These are phyloP conservation scores for Tylopilus felleus DNA, from an alignment of 768 basidiomycete genomes.

Conservation along the genomic window DNA sequence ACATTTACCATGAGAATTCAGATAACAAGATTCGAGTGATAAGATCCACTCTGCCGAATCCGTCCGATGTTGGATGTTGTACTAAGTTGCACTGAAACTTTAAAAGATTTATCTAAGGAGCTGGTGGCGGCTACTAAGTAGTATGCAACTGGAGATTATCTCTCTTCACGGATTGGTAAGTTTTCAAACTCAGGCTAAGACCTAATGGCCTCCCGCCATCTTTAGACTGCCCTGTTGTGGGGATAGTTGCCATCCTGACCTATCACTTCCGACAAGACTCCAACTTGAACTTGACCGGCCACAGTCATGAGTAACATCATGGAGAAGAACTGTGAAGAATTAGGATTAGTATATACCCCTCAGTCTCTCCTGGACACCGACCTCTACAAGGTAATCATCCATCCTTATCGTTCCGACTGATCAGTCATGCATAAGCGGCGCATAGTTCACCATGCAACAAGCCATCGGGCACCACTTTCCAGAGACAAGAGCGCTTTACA, in stretches of 20 bases:
- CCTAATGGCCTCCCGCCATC: no score
- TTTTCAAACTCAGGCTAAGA: no score
- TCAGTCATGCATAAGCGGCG: neutral
- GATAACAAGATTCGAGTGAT: neutral
- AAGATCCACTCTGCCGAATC: neutral
- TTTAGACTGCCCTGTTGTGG: no score
- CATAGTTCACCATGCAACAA: constrained; percentile 92
- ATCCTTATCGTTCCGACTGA: neutral
- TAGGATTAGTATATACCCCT: constrained; percentile 17
- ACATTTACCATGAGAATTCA: constrained; percentile 5
- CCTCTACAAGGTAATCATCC: constrained; percentile 76
- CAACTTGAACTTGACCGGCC: neutral
- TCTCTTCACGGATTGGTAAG: no score
- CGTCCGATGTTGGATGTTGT: neutral
- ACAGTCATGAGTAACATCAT: constrained; percentile 3
- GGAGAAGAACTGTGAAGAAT: constrained; percentile 8
- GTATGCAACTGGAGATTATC: no score
- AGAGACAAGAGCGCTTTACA: constrained; percentile 64
- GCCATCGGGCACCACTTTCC: constrained; percentile 79
- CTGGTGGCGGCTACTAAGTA: no score
- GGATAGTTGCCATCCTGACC: no score
- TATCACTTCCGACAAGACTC: neutral
- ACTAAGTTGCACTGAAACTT: no score
- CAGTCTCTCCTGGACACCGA: constrained; percentile 86
- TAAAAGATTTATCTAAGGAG: no score